Base-by-base conservation (phyloP, 1,284 basidiomycete genomes). In the Moniliophthora roreri region DNA sequence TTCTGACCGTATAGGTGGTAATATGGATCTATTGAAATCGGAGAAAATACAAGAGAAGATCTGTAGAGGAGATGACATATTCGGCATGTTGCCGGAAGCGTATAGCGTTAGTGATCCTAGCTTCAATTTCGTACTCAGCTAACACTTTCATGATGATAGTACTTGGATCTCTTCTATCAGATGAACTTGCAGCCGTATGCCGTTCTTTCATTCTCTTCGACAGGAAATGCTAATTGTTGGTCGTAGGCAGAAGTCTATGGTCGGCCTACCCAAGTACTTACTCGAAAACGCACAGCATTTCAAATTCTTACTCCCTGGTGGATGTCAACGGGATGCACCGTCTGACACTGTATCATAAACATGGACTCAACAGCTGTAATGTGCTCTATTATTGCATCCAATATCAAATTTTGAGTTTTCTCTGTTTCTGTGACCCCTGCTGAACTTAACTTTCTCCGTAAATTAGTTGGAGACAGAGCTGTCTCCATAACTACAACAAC, bases 21-120 rank as follows among this genome's bases (percentile, higher is more conserved):
- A 79, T n/a, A 62, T 72, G 34, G 66, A 75, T 15, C 69, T 85
- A 1, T 69, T 86, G 28, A 69, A 79, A 18, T 78, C 79, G 0
- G 64, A 68, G 26, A 66, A 76, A 44, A 85, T 89, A 41, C 83
- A 87, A 60, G 65, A 78, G 35, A 79, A 75, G 9, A 81, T 87
- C 47, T 87, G 85, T 61, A 65, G 68, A 39, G 85, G 85, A 5
- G 77, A 78, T 55, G 84, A 87, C 57, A 80, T 87, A 20, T 87
- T 86, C 62, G 78, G 75, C 4, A 85, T 85, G 82, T 65, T 86
- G 9, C 85, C 84, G 11, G 84, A 87, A 64, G 84, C 81, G 0
- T 84, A 83, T 63, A 77, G 63, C 53, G 77, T 77, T 41, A 69
- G 74, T 62, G 5, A 35, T 1, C 26, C 26, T 26, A 38, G 42